A percentile compares a stretch with the other conserved stretches of the same genome.
Evolutionary conservation across 495 filamentous ascomycete genomes (phyloP).

Genomic region (Pseudomonodictys pantanalensis): DNA sequence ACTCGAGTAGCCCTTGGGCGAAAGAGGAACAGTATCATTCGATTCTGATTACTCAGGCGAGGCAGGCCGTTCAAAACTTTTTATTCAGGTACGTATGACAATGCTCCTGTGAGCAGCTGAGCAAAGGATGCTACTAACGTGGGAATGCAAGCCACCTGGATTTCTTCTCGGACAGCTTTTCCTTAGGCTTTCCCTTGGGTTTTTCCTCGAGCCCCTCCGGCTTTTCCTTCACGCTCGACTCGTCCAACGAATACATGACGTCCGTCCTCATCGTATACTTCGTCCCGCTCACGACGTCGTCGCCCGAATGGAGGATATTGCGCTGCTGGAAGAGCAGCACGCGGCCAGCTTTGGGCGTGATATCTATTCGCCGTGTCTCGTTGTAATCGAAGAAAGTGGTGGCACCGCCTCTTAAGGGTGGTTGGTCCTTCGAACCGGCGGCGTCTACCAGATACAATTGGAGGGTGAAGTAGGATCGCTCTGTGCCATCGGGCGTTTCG

Average conservation of each 20-base stretch:
- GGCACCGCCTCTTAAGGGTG: constrained; percentile 56
- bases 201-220: neutral
- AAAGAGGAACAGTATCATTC: constrained; percentile 69
- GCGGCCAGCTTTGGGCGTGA: constrained; percentile 67
- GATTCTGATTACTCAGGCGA: constrained; percentile 97
- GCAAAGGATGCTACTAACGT: constrained; percentile 41
- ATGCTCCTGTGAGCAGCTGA: neutral
- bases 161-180: too few relatives aligned
- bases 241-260: constrained; percentile 59
- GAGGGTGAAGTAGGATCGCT: constrained; percentile 68
- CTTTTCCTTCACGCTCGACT: neutral
- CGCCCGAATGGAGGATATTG: constrained; percentile 67
- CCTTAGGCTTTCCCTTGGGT: too few relatives aligned
- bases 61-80: constrained; percentile 70
- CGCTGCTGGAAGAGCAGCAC: constrained; percentile 77
- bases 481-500: constrained; percentile 54
- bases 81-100: constrained; percentile 56
- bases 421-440: constrained; percentile 44
- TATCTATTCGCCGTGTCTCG: constrained; percentile 51
- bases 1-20: constrained; percentile 43
- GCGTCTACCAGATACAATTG: constrained; percentile 79
- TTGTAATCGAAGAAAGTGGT: constrained; percentile 60
- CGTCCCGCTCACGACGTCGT: constrained; percentile 65
- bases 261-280: constrained; percentile 80
- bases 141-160: too few relatives aligned